phyloP scores from a whole-genome alignment of 179 eudicot species.

The Carnegiea gigantea region DNA sequence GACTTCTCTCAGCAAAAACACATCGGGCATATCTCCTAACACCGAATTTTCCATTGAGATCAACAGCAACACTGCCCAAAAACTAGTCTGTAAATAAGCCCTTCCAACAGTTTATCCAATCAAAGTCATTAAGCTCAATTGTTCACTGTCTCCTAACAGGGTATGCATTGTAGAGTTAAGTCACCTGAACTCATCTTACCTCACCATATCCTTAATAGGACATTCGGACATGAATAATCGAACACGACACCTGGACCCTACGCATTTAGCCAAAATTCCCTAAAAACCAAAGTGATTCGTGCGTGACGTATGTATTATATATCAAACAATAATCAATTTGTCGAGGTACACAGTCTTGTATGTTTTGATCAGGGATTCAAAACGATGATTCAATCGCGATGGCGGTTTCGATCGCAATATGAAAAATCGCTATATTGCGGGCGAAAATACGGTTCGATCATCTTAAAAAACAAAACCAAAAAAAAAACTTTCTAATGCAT shows the following conservation, averaged over 20 bases:
- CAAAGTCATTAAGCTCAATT: slow-evolving; percentile 34
- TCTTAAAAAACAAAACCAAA: no score
- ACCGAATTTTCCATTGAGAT: slow-evolving; percentile 42
- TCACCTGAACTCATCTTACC: not conserved
- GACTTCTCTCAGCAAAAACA: not conserved
- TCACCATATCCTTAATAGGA: not conserved
- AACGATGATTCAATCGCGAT: no score
- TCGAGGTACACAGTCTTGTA: no score
- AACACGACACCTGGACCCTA: not conserved
- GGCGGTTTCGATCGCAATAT: no score
- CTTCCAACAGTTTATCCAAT: not conserved
- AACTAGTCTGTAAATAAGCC: slow-evolving; percentile 37
- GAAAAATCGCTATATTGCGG: no score
- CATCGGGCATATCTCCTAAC: not conserved
- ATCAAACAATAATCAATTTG: no score
- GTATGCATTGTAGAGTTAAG: slow-evolving; percentile 28
- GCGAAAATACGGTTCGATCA: no score
- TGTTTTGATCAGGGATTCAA: no score
- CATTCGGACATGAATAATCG: not conserved
- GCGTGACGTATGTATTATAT: no score
- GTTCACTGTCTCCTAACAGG: slow-evolving; percentile 33
- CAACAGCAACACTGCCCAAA: slow-evolving; percentile 46
- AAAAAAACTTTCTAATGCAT: no score
- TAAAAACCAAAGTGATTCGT: no score
- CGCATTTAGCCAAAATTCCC: not conserved